Evolutionary conservation across 495 filamentous ascomycete species (phyloP).

Genomic region (Penicillium cinerascens): DNA sequence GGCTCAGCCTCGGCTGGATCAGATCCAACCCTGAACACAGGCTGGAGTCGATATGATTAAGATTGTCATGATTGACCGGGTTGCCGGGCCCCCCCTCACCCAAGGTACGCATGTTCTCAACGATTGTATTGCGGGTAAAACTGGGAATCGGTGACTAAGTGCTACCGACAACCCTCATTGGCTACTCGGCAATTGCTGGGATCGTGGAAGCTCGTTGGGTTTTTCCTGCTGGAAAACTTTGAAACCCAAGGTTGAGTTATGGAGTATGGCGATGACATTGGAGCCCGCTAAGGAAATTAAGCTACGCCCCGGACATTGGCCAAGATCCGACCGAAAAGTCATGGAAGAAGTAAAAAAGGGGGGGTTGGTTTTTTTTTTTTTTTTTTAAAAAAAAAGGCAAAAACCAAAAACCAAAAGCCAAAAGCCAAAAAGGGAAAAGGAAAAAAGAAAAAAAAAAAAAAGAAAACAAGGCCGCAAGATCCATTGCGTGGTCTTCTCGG

Average conservation of each 20-base stretch:
- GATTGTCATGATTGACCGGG: conserved; percentile 16
- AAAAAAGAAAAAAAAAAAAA: neutral
- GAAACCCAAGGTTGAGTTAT: neutral
- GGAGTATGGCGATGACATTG: conserved; percentile 11
- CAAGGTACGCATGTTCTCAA: conserved; percentile 13
- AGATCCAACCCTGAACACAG: neutral
- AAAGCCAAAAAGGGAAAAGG: conserved; percentile 1
- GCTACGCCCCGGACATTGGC: conserved; percentile 13
- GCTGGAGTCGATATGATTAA: conserved; percentile 11
- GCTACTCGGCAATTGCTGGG: conserved; percentile 2
- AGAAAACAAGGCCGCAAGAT: conserved; percentile 8
- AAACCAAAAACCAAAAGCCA: conserved; percentile 1
- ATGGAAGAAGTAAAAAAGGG: conserved; percentile 7
- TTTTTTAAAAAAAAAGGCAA: neutral
- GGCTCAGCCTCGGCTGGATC: neutral
- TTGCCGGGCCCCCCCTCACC: conserved; percentile 6
- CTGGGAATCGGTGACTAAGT: conserved; percentile 11
- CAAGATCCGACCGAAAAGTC: conserved; percentile 4
- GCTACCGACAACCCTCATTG: conserved; percentile 9
- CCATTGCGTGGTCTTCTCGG: conserved; percentile 13
- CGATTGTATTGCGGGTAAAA: conserved; percentile 2
- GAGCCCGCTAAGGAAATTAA: conserved; percentile 15
- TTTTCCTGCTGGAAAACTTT: neutral
- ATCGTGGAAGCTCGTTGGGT: conserved; percentile 3
- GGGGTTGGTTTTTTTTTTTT: neutral